Conservation (phyloP, 257 asterid species). For the Gynochthodes officinalis region DNA sequence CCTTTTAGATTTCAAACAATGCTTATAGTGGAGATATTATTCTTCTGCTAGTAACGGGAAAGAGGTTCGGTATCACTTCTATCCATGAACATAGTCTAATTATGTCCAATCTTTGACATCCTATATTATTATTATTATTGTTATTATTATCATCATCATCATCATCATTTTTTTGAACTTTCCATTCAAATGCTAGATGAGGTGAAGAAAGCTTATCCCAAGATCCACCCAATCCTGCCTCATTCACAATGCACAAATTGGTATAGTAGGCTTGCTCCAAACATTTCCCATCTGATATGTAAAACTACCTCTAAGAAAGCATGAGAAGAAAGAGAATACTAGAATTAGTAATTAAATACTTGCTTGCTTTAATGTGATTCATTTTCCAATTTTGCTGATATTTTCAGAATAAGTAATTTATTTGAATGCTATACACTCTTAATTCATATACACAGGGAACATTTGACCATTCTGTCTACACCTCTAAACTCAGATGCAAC, state of each 20-base stretch:
- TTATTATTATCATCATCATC: no score
- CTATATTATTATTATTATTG: no score
- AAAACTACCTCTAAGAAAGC: not conserved
- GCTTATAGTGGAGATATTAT: not conserved
- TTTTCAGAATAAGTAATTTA: not conserved
- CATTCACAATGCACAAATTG: not conserved
- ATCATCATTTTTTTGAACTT: no score
- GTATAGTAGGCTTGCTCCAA: no score
- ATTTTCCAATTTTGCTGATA: not conserved
- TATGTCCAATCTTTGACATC: not conserved
- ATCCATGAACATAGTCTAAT: not conserved
- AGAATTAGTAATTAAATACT: not conserved
- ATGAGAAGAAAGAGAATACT: not conserved
- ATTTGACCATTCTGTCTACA: not conserved
- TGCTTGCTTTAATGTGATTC: not conserved
- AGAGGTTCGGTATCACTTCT: not conserved
- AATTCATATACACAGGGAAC: not conserved
- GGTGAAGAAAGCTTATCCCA: not conserved
- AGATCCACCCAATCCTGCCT: not conserved
- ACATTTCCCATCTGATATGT: no score
- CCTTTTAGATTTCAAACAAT: not conserved
- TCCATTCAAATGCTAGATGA: not conserved
- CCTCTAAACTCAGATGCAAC: not conserved
- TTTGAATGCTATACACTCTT: not conserved
- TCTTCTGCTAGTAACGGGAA: not conserved